Evolutionary conservation across 2,329 filamentous ascomycete species (phyloP), one percentile per base, ranked within the genome.

Genomic region (Stagonosporopsis chrysanthemi): DNA sequence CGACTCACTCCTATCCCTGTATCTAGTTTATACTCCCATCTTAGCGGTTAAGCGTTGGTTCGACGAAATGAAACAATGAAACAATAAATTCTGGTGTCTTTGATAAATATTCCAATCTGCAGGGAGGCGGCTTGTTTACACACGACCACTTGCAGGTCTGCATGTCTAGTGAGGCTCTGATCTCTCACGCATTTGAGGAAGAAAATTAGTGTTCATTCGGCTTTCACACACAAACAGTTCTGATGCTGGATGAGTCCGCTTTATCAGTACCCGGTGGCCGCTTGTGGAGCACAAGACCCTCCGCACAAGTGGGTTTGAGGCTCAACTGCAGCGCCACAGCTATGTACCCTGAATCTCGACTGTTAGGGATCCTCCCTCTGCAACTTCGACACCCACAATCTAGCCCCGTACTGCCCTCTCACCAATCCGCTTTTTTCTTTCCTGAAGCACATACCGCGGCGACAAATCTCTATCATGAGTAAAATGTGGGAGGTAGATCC

Each of bases 401-500:
- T 36, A 31, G 12, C 39, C 49, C 31, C 49, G 46, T 35, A 45
- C 53, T 33, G 24, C 38, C 41, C 47, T 49, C 42, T 35, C 12
- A 44, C 26, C 47, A 22, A 38, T 24, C 22, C 26, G 7, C 22
- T 35, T 35, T 46, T 23, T 42, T 33, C 46, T 49, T 29, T 29
- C 31, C 19, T 35, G 23, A 44, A 23, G 23, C 24, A 45, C 44
- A 44, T 28, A 51, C 40, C 33, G 39, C 50, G 47, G 41, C 38
- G 14, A 23, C 42, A 44, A 9, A n/a, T 48, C 56, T 63, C 73
- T 19, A 71, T 60, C 41, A 81, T 81, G 80, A 81, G 79, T 73
- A 94, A 93, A 80, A 94, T 97, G 90, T 99, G 95, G 95, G 95
- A 99, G 82, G 92, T 99, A 66, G 95, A 99, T 79, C 95, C 95